Evolutionary conservation across 768 basidiomycete genomes (phyloP).

Genomic region (Cubamyces lactineus): DNA sequence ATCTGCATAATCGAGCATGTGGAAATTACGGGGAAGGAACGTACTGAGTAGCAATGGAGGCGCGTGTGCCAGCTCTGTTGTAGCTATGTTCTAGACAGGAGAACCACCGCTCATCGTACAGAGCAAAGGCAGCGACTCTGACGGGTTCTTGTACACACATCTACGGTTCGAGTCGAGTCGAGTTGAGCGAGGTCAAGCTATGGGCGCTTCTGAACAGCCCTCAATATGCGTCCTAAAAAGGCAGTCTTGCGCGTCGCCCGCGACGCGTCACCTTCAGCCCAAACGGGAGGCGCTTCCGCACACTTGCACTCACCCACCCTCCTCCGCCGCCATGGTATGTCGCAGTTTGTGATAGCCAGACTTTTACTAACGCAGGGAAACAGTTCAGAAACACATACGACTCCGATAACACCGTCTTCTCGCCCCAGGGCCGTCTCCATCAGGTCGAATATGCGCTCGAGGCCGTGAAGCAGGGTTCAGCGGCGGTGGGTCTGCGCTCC

Average conservation of each 20-base stretch:
- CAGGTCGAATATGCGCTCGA: constrained; percentile 99
- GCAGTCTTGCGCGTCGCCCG: constrained; percentile 30
- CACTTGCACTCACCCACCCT: constrained; percentile 9
- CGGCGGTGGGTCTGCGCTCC: constrained; percentile 94
- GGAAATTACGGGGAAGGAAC: too few species aligned
- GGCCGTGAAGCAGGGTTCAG: constrained; percentile 99
- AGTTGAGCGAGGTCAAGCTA: background rate
- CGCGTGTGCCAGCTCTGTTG: too few species aligned
- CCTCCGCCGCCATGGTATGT: constrained; percentile 23
- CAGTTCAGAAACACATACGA: constrained; percentile 97
- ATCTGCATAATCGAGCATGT: too few species aligned
- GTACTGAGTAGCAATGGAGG: too few species aligned
- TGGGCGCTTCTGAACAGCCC: background rate
- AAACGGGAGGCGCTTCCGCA: constrained; percentile 9
- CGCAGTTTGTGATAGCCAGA: background rate
- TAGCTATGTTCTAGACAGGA: too few species aligned
- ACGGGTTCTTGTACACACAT: too few species aligned
- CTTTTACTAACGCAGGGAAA: background rate
- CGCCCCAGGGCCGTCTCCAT: constrained; percentile 94
- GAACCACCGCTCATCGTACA: too few species aligned
- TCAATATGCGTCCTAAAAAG: constrained; percentile 5
- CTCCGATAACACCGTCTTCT: constrained; percentile 97
- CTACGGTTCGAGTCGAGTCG: background rate
- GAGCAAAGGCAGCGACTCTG: too few species aligned
- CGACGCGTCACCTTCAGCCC: constrained; percentile 29